phyloP scores from a whole-genome alignment of 805 yeast genomes.

The Ascoidea rubescens region DNA sequence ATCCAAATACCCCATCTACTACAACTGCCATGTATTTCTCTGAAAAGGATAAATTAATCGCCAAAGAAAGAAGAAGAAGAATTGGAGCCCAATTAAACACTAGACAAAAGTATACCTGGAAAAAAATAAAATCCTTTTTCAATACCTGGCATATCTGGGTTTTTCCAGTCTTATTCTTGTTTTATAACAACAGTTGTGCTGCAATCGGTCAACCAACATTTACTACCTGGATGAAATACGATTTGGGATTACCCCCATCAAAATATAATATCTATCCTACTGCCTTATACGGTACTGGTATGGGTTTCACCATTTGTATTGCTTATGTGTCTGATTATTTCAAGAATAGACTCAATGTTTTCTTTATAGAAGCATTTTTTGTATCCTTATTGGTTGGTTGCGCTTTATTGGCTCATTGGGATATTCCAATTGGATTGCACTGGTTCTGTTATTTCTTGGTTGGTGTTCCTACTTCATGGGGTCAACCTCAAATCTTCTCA shows the following conservation, averaged over 20 bases:
- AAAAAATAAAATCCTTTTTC: conserved; percentile 13
- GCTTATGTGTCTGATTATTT: conserved; percentile 19
- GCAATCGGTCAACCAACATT: conserved; percentile 29
- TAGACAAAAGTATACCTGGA: conserved; percentile 22
- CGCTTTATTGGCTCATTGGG: conserved; percentile 31
- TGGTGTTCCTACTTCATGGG: conserved; percentile 35
- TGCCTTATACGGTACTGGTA: conserved; percentile 23
- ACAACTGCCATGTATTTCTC: conserved; percentile 28
- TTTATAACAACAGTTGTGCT: conserved; percentile 13
- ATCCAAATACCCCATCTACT: conserved; percentile 33
- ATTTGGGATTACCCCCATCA: conserved; percentile 18
- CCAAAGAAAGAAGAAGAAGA: too few relatives aligned
- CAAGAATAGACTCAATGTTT: conserved; percentile 20
- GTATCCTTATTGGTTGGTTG: conserved; percentile 27
- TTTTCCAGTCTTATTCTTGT: conserved; percentile 21
- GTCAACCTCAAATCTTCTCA: conserved; percentile 40
- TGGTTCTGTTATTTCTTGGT: conserved; percentile 36
- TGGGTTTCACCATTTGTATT: conserved; percentile 21
- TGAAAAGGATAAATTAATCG: conserved; percentile 21
- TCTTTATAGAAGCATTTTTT: conserved; percentile 25
- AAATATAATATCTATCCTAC: conserved; percentile 29
- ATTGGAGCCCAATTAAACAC: conserved; percentile 15
- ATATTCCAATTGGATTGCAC: conserved; percentile 32
- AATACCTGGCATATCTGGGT: conserved; percentile 31
- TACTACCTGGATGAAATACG: conserved; percentile 29